Evolutionary conservation across 805 yeast genomes (phyloP), one percentile per base, ranked within the genome.

Genomic region (Nakazawaea ernobii): DNA sequence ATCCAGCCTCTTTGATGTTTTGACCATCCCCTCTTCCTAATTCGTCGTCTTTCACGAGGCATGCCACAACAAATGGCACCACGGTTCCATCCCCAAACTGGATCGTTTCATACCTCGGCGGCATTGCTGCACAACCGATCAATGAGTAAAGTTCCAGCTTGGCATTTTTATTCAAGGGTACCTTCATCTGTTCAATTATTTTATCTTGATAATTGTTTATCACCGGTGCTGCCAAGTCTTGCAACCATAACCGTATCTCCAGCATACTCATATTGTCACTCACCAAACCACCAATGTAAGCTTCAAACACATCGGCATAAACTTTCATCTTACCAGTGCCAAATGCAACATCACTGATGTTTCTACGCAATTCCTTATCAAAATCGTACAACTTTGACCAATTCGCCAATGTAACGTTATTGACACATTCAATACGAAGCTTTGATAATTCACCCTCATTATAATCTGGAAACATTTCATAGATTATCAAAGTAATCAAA

Each of bases 301-400:
- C 97, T 65, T 94, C 99, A 60, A 92, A 87, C 0, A 86, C 80
- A 70, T 92, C 99, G 0, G 98, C 96, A 58, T 75, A 76, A 4
- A 86, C 69, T 59, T 94, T 94, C 53, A 76, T 76, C 49, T 74
- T 79, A 8, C 87, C 86, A 32, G 69, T 67, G 28, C 65, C 61
- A 45, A 74, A 70, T 11, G 69, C 57, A 4, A 62, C 61, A 30
- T 69, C 77, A 48, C 77, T 79, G 32, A 74, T 70, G 53, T 75
- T 73, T 45, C 74, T 69, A 48, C 74, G 71, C 52, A 88, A 65
- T 46, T 69, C 68, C 49, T 77, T 71, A 53, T 80, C 83, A 49
- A 90, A 75, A 0, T 81, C 83, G 63, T 92, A 92, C 8, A 73
- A 58, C 27, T 73, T 65, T 0, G 96, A 74, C 76, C 92, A 86